Base-by-base conservation (phyloP, 2,329 filamentous ascomycete species). In the Hymenoscyphus fructigenus region DNA sequence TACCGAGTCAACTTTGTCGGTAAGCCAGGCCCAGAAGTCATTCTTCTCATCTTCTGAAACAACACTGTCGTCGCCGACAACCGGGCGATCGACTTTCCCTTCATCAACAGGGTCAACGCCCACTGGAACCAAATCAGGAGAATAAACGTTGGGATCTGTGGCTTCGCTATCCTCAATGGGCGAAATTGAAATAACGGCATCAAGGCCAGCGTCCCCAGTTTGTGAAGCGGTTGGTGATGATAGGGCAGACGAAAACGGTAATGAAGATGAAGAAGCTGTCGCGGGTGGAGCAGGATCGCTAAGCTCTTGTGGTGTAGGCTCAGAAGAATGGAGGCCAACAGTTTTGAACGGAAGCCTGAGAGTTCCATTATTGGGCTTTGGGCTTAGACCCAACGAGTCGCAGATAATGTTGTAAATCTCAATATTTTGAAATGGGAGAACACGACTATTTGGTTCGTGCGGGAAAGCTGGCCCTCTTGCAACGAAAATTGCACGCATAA, bases 401-500 rank as follows among this genome's bases (percentile, higher is more conserved):
- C 94, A 97, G 56, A 98, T 79, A 67, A 98, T 91, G 73, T 97
- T 97, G 79, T 98, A 98, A 9, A 98, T 91, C 73, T 97, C 91
- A 65, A 87, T 93, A 69, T 98, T 98, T 85, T 97, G 93, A 76
- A 98, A 98, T 3, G 84, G 82, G 36, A 91, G 87, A 36, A 98
- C 78, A 68, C 88, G 85, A 76, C 91, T 96, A 71, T 95, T 93
- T 0, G 91, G 88, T 47, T 85, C 80, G 72, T 97, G 93, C 0
- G 92, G 91, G 75, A 99, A 99, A 0, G 94, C 93, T 3, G 95
- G 95, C 0, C 95, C 95, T 47, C 92, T 84, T 1, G 95, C 95
- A 59, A 98, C 84, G 72, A 99, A 99, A 55, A 99, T 96, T 0
- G 95, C 94, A 47, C 95, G 84, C 95, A 99, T 99, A 56, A 99